Evolutionary conservation across 2,329 filamentous ascomycete genomes (phyloP).

Genomic region (Scedosporium boydii): DNA sequence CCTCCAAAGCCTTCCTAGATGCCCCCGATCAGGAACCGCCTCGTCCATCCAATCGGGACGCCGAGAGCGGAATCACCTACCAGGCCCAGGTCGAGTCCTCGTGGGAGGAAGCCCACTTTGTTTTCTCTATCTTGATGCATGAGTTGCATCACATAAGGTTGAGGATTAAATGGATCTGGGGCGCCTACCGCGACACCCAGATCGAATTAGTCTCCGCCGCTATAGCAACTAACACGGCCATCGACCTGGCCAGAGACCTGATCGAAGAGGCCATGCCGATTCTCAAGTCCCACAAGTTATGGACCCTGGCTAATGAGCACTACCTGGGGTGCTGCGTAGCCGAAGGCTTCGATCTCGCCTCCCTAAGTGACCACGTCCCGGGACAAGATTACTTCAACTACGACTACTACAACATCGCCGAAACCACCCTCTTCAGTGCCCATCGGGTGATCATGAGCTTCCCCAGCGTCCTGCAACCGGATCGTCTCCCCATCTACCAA

Average conservation of each 20-base stretch:
- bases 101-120: not conserved
- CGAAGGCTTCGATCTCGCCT: not conserved
- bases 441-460: not conserved
- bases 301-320: not conserved
- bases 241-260: constrained; percentile 21
- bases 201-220: constrained; percentile 23
- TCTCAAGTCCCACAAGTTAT: not conserved
- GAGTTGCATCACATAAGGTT: constrained; percentile 8
- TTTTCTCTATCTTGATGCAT: not conserved
- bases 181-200: constrained; percentile 13
- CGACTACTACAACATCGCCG: not conserved
- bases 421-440: not conserved
- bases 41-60: not conserved
- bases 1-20: not conserved
- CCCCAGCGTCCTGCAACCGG: constrained; percentile 12
- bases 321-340: not conserved
- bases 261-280: constrained; percentile 13
- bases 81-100: not conserved
- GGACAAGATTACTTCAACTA: not conserved
- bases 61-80: not conserved
- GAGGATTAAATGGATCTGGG: constrained; percentile 21
- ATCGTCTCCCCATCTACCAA: constrained; percentile 12
- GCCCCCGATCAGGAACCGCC: not conserved
- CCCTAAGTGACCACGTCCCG: not conserved
- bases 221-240: constrained; percentile 26